Evolutionary conservation across 176 grass and related monocot species (phyloP).

Genomic region (Typha latifolia): DNA sequence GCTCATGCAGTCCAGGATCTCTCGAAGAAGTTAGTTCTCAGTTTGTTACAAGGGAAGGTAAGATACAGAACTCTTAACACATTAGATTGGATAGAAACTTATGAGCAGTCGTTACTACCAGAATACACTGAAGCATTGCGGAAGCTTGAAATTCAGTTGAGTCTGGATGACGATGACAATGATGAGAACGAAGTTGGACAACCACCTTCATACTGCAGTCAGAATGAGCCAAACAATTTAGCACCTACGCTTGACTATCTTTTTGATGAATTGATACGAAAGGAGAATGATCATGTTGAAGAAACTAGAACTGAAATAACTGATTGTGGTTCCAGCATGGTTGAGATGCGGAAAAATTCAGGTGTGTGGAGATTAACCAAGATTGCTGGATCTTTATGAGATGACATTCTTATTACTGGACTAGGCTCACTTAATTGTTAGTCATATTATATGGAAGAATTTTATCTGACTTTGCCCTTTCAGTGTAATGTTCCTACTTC

Average conservation of each 20-base stretch:
- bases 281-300: conserved; percentile 19
- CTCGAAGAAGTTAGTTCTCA: conserved; percentile 75
- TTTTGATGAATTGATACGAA: conserved; percentile 22
- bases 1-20: conserved; percentile 43
- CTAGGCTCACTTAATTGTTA: neutral
- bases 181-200: neutral
- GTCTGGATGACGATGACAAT: conserved; percentile 42
- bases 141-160: conserved; percentile 36
- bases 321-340: conserved; percentile 14
- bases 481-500: no score
- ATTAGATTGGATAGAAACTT: conserved; percentile 40
- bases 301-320: conserved; percentile 12
- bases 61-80: conserved; percentile 8
- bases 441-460: no score
- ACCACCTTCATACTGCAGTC: conserved; percentile 11
- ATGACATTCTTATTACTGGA: neutral
- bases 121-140: conserved; percentile 15
- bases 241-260: conserved; percentile 8
- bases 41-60: conserved; percentile 18
- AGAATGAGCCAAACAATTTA: conserved; percentile 11
- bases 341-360: conserved; percentile 56
- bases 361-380: conserved; percentile 30
- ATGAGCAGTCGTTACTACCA: conserved; percentile 16
- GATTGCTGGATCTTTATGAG: neutral
- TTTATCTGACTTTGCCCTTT: no score